phyloP scores from a whole-genome alignment of 805 yeast genomes.

The Candida montana region DNA sequence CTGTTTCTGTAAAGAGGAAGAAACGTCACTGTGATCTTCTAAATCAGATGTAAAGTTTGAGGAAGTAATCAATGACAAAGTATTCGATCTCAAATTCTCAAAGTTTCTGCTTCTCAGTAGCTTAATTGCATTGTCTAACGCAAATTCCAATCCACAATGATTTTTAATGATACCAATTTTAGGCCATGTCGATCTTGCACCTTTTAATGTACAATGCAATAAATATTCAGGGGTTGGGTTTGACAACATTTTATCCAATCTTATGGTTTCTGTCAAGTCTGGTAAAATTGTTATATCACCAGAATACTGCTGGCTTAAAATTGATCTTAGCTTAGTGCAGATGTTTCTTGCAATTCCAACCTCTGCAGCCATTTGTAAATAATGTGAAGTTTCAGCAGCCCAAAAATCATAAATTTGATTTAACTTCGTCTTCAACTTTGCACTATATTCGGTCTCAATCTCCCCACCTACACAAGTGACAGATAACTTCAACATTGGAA shows the following conservation, averaged over 20 bases:
- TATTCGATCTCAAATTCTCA: conserved; percentile 24
- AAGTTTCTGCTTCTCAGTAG: conserved; percentile 57
- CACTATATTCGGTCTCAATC: conserved; percentile 54
- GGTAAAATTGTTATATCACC: conserved; percentile 95
- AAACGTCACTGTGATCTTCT: too few relatives aligned
- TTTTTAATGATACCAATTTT: conserved; percentile 78
- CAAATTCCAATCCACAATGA: conserved; percentile 86
- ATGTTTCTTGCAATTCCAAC: conserved; percentile 70
- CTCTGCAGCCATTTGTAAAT: conserved; percentile 66
- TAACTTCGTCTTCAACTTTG: conserved; percentile 46
- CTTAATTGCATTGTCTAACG: conserved; percentile 76
- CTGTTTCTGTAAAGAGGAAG: too few relatives aligned
- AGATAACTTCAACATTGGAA: conserved; percentile 72
- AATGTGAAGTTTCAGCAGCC: conserved; percentile 72
- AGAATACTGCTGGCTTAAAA: conserved; percentile 79
- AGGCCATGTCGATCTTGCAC: conserved; percentile 94
- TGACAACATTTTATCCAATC: conserved; percentile 56
- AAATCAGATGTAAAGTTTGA: conserved; percentile 11
- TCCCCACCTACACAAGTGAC: conserved; percentile 67
- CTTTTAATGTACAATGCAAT: conserved; percentile 64
- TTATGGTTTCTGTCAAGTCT: conserved; percentile 49
- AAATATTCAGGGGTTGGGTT: conserved; percentile 82
- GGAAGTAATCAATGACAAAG: conserved; percentile 20
- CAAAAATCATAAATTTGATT: conserved; percentile 52
- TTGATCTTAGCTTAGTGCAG: conserved; percentile 66